phyloP scores from a whole-genome alignment of 2,329 filamentous ascomycete species.

The Pseudogymnoascus sp. region DNA sequence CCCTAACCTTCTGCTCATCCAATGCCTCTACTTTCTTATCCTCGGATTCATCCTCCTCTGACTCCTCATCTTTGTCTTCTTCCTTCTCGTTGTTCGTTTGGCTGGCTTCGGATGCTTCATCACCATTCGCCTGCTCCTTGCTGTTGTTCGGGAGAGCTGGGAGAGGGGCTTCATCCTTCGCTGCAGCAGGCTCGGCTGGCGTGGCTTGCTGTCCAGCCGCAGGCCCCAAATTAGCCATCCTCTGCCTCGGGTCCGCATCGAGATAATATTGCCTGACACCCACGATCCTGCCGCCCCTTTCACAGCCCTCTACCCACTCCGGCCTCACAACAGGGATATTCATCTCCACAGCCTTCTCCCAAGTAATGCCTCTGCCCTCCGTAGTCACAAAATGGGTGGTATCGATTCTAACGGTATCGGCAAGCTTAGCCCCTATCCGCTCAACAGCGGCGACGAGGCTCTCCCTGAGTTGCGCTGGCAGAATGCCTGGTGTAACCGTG shows the following conservation, averaged over 20 bases:
- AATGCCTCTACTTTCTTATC: slow-evolving; percentile 26
- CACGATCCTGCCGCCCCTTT: slow-evolving; percentile 83
- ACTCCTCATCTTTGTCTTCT: slow-evolving; percentile 19
- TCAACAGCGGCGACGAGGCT: slow-evolving; percentile 67
- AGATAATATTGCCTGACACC: slow-evolving; percentile 95
- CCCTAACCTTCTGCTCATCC: slow-evolving; percentile 47
- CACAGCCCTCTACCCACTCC: slow-evolving; percentile 96
- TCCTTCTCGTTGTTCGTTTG: slow-evolving; percentile 12
- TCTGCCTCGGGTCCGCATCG: slow-evolving; percentile 55
- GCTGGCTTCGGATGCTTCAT: slow-evolving; percentile 15
- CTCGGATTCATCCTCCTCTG: slow-evolving; percentile 18
- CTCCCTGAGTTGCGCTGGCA: slow-evolving; percentile 66
- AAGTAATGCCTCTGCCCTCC: slow-evolving; percentile 77
- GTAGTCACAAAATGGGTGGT: slow-evolving; percentile 98
- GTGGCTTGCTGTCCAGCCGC: slow-evolving; percentile 11
- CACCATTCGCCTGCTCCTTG: slow-evolving; percentile 20
- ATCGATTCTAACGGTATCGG: slow-evolving; percentile 85
- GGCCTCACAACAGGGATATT: slow-evolving; percentile 96
- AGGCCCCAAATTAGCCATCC: slow-evolving; percentile 20
- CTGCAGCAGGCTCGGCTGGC: slow-evolving; percentile 14
- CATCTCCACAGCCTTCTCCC: slow-evolving; percentile 96
- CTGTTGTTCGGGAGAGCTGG: slow-evolving; percentile 17
- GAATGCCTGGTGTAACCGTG: slow-evolving; percentile 82
- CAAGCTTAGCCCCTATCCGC: slow-evolving; percentile 84
- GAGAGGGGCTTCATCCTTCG: slow-evolving; percentile 15